Conservation (phyloP, 2,329 filamentous ascomycete species). For the Aspergillus felis region DNA sequence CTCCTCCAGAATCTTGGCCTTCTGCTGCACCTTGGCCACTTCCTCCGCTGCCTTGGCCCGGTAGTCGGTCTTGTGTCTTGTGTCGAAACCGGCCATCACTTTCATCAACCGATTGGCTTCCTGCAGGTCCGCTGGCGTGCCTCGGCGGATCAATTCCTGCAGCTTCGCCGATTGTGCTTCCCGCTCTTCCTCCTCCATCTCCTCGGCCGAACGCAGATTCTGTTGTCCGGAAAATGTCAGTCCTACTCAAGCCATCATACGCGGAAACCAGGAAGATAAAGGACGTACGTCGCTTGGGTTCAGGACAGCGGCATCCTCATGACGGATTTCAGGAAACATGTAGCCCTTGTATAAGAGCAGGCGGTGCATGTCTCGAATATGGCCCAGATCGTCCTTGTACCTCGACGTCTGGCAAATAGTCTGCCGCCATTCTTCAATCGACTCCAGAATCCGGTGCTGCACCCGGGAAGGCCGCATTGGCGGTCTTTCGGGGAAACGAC, state of each 20-base stretch:
- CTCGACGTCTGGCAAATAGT: slow-evolving; percentile 98
- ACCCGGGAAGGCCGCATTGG: slow-evolving; percentile 81
- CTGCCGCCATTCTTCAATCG: slow-evolving; percentile 96
- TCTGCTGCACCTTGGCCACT: slow-evolving; percentile 90
- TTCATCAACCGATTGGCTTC: slow-evolving; percentile 99
- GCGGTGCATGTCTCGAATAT: slow-evolving; percentile 96
- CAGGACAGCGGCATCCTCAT: slow-evolving; percentile 91
- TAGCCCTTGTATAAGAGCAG: slow-evolving; percentile 96
- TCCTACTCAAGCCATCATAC: background rate
- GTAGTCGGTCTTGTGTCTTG: slow-evolving; percentile 92
- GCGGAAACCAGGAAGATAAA: background rate
- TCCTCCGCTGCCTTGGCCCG: slow-evolving; percentile 96
- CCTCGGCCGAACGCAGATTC: slow-evolving; percentile 93
- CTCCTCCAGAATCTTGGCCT: slow-evolving; percentile 87
- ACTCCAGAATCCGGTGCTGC: slow-evolving; percentile 87
- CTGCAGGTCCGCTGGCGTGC: slow-evolving; percentile 86
- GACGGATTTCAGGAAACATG: slow-evolving; percentile 83
- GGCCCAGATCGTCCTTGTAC: slow-evolving; percentile 95
- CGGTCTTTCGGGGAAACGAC: slow-evolving; percentile 90
- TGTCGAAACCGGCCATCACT: slow-evolving; percentile 97
- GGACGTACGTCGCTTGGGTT: slow-evolving; percentile 88
- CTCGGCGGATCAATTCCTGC: slow-evolving; percentile 90
- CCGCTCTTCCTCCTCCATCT: slow-evolving; percentile 96
- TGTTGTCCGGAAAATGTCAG: slow-evolving; percentile 40
- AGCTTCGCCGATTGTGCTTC: slow-evolving; percentile 97